Evolutionary conservation across 108 stramenopile species (phyloP).

Genomic region (Cafeteria roenbergensis): DNA sequence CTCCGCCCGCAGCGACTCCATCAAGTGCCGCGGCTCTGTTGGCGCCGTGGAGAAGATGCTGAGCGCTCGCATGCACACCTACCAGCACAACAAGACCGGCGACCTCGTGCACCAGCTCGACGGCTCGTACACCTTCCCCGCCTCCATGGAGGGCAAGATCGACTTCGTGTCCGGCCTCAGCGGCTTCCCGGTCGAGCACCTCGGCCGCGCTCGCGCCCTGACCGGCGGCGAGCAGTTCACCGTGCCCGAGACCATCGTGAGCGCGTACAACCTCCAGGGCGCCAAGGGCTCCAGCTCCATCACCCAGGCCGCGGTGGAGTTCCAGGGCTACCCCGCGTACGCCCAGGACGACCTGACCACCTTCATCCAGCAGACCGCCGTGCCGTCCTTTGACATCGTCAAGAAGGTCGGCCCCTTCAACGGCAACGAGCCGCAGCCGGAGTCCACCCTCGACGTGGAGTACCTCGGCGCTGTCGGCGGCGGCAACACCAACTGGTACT

Average conservation of each 20-base stretch:
- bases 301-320: not conserved
- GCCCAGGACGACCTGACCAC: not conserved
- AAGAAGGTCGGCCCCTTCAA: slow-evolving; percentile 5
- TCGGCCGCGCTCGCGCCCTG: not conserved
- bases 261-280: not conserved
- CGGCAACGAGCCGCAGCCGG: not conserved
- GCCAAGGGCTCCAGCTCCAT: not conserved
- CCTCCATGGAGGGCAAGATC: not conserved
- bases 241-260: not conserved
- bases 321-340: not conserved
- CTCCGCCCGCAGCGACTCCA: no score
- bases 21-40: no score
- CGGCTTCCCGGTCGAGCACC: not conserved
- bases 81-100: no score
- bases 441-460: slow-evolving; percentile 16
- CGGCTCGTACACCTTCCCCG: not conserved
- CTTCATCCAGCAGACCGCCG: not conserved
- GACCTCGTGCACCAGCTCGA: not conserved
- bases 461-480: slow-evolving; percentile 13
- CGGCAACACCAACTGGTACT: slow-evolving; percentile 12
- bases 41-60: no score
- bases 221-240: no score
- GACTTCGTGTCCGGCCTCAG: not conserved
- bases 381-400: not conserved
- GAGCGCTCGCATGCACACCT: no score